These are phyloP conservation scores for Tetramitus jugosus DNA, from an alignment of 208 protist species.

Conservation along the genomic window DNA sequence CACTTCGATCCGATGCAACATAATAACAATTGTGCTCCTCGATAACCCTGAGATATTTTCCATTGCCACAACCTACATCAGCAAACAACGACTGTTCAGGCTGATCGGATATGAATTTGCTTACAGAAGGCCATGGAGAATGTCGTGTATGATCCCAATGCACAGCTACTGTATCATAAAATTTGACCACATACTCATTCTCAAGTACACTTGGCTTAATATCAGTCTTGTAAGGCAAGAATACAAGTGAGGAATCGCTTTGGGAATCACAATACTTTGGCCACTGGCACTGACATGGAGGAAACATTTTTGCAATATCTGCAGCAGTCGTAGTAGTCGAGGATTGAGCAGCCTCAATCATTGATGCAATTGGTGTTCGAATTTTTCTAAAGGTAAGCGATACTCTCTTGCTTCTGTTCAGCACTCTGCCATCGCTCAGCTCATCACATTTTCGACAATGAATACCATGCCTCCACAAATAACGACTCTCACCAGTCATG, in stretches of 20 bases:
- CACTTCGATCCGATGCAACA: not conserved
- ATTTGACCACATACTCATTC: not conserved
- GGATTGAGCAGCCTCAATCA: too few relatives aligned
- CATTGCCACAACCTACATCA: constrained; percentile 22
- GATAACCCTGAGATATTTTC: constrained; percentile 22
- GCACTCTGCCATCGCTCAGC: not conserved
- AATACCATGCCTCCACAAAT: constrained; percentile 24
- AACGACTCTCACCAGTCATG: not conserved
- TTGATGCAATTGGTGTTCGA: too few relatives aligned
- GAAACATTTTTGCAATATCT: too few relatives aligned
- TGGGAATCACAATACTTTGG: not conserved
- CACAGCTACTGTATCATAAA: not conserved
- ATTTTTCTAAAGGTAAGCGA: constrained; percentile 14
- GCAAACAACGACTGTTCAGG: not conserved
- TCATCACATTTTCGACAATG: not conserved
- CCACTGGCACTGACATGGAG: not conserved
- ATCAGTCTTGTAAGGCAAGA: not conserved
- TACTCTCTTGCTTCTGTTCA: not conserved
- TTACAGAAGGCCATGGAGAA: not conserved
- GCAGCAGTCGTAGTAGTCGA: too few relatives aligned
- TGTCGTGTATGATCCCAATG: constrained; percentile 18
- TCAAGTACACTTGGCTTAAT: not conserved
- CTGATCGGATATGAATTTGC: not conserved
- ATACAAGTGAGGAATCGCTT: not conserved
- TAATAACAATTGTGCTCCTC: not conserved